Evolutionary conservation across 495 filamentous ascomycete species (phyloP), one percentile per base, ranked within the genome.

Genomic region (Penicillium antarcticum): DNA sequence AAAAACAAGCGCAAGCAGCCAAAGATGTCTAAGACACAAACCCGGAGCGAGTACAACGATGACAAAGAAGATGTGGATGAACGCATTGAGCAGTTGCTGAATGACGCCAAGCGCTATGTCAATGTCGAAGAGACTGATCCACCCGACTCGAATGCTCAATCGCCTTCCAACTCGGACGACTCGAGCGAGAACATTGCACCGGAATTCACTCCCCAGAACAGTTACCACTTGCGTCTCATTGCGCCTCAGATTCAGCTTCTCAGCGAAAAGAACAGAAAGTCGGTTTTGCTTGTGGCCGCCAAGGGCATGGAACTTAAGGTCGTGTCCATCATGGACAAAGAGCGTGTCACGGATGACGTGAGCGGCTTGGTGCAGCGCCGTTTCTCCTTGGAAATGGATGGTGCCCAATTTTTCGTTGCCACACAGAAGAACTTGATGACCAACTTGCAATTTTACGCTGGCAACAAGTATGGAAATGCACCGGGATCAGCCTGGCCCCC

Each of bases 221-320:
- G 87, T 58, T 98, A 96, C 64, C 89, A 96, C 63, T 79, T 97
- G 58, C 90, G 91, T 19, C 80, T 98, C 12, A 96, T 97, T 60
- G 95, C 92, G 9, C 94, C 94, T 35, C 94, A 98, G 63, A 95
- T 98, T 44, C 94, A 98, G 65, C 77, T 98, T 41, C 91, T 97
- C 63, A 97, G 95, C 64, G 92, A 97, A 59, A 97, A 97, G 79
- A 97, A 97, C 59, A 82, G 85, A 42, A 95, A 94, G 60, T 85
- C 94, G 32, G 94, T 92, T 19, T 84, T 96, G 19, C 72, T 98
- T n/a, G 87, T 96, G 38, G 91, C 91, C 4, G 90, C 91, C 26
- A 96, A 97, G 61, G 87, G 89, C 40, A 98, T 98, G 89, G 89
- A 96, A 66, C 81, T 97, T 33, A 96, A 96, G 71, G 87, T 97